These are phyloP conservation scores for Atalantia buxifolia DNA, from an alignment of 345 rosid genomes.

Conservation along the genomic window DNA sequence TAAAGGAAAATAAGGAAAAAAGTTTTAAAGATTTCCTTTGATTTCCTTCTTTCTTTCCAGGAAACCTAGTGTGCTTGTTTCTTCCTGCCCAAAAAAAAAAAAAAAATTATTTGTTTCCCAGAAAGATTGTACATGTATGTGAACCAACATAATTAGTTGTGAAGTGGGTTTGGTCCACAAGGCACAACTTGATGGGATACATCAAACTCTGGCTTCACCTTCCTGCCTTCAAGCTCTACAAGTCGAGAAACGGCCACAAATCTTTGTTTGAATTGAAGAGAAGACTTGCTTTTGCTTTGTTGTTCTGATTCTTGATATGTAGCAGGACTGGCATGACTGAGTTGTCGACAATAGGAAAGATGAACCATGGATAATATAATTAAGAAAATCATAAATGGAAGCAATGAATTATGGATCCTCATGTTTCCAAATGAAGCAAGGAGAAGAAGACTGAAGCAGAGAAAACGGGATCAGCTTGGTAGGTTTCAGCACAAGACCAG, in stretches of 20 bases:
- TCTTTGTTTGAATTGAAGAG: constrained; percentile 14
- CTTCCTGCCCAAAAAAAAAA: background rate
- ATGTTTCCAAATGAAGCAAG: constrained; percentile 6
- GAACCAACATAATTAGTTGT: constrained; percentile 43
- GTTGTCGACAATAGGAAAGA: constrained; percentile 25
- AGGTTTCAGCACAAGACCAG: background rate
- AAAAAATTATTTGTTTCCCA: background rate
- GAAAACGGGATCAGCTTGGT: background rate
- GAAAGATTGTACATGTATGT: background rate
- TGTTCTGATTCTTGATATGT: constrained; percentile 9
- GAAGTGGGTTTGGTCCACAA: constrained; percentile 61
- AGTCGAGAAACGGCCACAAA: constrained; percentile 11
- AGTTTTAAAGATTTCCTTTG: background rate
- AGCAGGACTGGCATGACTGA: background rate
- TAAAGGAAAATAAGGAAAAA: constrained; percentile 11
- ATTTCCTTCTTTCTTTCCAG: constrained; percentile 9
- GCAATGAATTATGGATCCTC: constrained; percentile 15
- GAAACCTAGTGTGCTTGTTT: constrained; percentile 1
- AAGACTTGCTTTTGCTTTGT: constrained; percentile 5
- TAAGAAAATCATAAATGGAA: constrained; percentile 18
- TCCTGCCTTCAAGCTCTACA: background rate
- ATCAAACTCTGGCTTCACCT: constrained; percentile 6
- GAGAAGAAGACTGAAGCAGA: background rate
- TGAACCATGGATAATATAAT: constrained; percentile 19
- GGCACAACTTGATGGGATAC: constrained; percentile 35